Percentiles rank a stretch among this genome's conserved stretches.
These are phyloP conservation scores for Diatrype stigma DNA, from an alignment of 2,329 filamentous ascomycete species.

Conservation along the genomic window DNA sequence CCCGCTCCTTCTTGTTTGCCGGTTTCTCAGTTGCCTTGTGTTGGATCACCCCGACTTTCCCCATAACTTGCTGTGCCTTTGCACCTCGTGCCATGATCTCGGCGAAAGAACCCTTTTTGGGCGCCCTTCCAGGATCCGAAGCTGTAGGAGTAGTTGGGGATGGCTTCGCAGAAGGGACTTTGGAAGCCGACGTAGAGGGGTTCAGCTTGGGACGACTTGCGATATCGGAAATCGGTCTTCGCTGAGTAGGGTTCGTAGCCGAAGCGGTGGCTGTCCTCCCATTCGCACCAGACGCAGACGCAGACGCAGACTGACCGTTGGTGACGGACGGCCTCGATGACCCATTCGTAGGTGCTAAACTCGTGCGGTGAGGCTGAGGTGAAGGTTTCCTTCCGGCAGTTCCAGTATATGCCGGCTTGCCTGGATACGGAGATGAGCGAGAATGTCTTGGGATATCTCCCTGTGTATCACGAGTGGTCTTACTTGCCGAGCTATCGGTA, in stretches of 20 bases:
- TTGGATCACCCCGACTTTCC: conserved; percentile 66
- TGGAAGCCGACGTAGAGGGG: conserved; percentile 12
- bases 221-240: conserved; percentile 15
- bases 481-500: conserved; percentile 23
- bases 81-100: conserved; percentile 72
- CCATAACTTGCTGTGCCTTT: conserved; percentile 57
- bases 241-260: conserved; percentile 6
- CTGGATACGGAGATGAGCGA: conserved; percentile 17
- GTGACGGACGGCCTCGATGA: conserved; percentile 17
- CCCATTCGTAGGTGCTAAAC: conserved; percentile 21
- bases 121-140: conserved; percentile 35
- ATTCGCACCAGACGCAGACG: conserved; percentile 18
- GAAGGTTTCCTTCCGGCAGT: conserved; percentile 21
- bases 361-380: conserved; percentile 24
- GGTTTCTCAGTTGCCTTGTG: conserved; percentile 68
- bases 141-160: conserved; percentile 22
- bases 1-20: conserved; percentile 52
- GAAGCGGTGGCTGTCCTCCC: conserved; percentile 9
- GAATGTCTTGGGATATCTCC: conserved; percentile 17
- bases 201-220: conserved; percentile 18
- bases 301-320: conserved; percentile 15
- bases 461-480: conserved; percentile 21
- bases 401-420: conserved; percentile 17
- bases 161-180: conserved; percentile 19
- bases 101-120: conserved; percentile 70